These are phyloP conservation scores for Aristolochia fimbriata DNA, from an alignment of 164 flowering plant species.

Conservation along the genomic window DNA sequence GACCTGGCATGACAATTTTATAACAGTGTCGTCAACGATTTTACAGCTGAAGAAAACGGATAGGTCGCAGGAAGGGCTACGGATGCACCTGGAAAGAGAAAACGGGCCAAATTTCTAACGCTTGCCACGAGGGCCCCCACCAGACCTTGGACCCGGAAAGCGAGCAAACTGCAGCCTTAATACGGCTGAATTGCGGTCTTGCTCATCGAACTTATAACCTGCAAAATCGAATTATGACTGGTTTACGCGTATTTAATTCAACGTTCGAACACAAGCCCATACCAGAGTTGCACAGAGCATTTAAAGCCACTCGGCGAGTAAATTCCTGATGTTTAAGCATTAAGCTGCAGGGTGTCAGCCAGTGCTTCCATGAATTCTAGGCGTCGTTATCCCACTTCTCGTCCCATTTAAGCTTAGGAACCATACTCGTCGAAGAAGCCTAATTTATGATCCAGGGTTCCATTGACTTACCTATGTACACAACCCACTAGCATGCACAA, in stretches of 20 bases:
- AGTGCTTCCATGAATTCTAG: not conserved
- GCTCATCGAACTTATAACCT: constrained; percentile 92
- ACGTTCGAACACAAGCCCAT: not conserved
- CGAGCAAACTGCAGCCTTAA: constrained; percentile 94
- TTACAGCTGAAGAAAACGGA: constrained; percentile 15
- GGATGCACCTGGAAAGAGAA: constrained; percentile 38
- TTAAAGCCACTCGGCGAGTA: constrained; percentile 2
- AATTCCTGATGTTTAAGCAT: not conserved
- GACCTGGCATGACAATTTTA: no score
- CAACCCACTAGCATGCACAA: no score
- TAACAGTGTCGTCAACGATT: constrained; percentile 4
- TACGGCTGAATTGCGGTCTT: constrained; percentile 60
- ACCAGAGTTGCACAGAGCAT: constrained; percentile 1
- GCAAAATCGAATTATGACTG: constrained; percentile 54
- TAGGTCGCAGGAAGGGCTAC: constrained; percentile 14
- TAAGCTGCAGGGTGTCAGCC: not conserved
- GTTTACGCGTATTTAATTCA: constrained; percentile 19
- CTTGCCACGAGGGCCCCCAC: constrained; percentile 75
- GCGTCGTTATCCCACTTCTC: not conserved
- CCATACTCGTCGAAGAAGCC: no score
- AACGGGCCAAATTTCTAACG: constrained; percentile 40
- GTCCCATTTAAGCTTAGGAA: no score
- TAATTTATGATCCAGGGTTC: no score
- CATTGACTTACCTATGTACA: no score
- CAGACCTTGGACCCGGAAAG: constrained; percentile 90